Evolutionary conservation across 2,329 filamentous ascomycete genomes (phyloP).

Genomic region (Penicillium sp.): DNA sequence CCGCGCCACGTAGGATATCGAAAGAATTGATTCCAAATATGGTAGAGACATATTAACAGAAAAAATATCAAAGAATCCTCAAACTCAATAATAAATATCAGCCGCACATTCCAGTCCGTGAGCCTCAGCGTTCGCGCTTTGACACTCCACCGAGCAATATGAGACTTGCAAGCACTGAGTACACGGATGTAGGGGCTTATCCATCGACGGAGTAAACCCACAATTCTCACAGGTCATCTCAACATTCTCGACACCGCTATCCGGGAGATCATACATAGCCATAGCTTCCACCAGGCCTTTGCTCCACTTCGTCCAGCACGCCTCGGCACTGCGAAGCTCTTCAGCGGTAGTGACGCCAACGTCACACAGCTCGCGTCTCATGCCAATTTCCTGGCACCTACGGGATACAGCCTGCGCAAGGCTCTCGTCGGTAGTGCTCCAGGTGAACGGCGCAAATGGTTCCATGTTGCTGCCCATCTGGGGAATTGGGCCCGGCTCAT

Average conservation of each 20-base stretch:
- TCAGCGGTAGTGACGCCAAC: background rate
- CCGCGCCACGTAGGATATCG: background rate
- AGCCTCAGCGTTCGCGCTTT: background rate
- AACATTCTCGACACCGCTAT: background rate
- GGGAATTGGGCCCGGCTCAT: background rate
- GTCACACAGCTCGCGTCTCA: slow-evolving; percentile 1
- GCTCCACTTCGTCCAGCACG: background rate
- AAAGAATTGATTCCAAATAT: background rate
- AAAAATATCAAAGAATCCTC: background rate
- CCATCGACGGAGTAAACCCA: slow-evolving; percentile 4
- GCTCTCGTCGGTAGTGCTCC: background rate
- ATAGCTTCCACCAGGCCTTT: background rate
- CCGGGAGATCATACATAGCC: background rate
- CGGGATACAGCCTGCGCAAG: slow-evolving; percentile 5
- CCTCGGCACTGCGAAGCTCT: background rate
- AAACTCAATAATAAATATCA: background rate
- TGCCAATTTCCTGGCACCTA: background rate
- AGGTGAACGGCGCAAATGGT: slow-evolving; percentile 8
- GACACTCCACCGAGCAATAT: slow-evolving; percentile 5
- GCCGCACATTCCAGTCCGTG: background rate
- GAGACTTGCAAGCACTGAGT: background rate
- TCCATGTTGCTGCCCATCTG: background rate
- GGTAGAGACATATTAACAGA: background rate
- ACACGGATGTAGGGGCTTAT: slow-evolving; percentile 2
- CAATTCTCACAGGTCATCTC: slow-evolving; percentile 3